These are phyloP conservation scores for Raddia guianensis DNA, from an alignment of 176 grass and related monocot genomes.

Conservation along the genomic window DNA sequence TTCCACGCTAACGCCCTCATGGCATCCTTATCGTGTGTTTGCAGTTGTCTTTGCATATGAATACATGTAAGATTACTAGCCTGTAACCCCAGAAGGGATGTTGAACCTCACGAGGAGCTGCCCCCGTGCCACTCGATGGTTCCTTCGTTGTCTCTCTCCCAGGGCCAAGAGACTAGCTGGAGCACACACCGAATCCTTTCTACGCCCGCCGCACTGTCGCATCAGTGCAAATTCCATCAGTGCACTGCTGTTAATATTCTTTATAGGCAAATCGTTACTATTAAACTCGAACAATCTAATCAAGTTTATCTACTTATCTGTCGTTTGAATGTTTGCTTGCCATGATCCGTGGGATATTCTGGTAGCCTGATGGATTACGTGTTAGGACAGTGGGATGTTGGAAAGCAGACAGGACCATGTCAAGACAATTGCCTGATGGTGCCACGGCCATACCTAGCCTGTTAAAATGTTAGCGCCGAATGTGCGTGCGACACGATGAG, in stretches of 20 bases:
- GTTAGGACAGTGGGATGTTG: background rate
- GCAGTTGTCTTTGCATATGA: background rate
- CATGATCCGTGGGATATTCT: background rate
- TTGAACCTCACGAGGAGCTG: constrained; percentile 10
- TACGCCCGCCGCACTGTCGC: background rate
- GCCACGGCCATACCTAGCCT: no score
- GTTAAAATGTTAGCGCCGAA: no score
- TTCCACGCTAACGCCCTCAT: background rate
- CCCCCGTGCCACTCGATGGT: background rate
- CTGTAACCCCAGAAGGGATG: background rate
- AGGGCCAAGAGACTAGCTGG: background rate
- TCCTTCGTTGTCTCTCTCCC: background rate
- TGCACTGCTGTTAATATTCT: background rate
- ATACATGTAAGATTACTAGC: background rate
- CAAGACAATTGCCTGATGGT: no score
- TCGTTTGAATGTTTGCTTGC: background rate
- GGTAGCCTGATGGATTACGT: background rate
- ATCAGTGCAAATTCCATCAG: background rate
- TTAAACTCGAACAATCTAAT: background rate
- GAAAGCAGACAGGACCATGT: no score
- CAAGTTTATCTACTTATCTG: background rate
- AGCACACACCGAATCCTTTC: background rate
- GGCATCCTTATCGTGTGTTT: background rate
- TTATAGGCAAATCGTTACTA: background rate
- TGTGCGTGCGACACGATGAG: no score